phyloP scores from a whole-genome alignment of 139 green algal species.

The Picochlorum sp. region DNA sequence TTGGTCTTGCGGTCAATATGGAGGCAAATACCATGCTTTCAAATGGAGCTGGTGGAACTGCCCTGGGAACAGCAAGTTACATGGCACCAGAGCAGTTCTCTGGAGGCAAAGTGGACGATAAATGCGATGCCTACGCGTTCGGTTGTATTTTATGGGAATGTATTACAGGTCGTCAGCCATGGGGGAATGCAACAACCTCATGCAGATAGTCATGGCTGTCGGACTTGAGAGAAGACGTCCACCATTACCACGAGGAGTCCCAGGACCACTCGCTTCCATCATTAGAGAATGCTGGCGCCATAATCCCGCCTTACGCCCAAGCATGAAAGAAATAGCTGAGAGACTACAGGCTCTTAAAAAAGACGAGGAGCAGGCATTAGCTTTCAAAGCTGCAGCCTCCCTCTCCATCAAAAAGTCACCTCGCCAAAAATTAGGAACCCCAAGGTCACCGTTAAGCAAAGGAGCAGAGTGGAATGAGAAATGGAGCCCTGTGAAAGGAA shows the following conservation, averaged over 20 bases:
- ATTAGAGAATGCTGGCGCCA: slow-evolving; percentile 31
- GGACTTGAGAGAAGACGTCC: slow-evolving; percentile 16
- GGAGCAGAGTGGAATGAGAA: not conserved
- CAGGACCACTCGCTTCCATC: slow-evolving; percentile 10
- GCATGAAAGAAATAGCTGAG: slow-evolving; percentile 12
- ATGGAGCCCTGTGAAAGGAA: not conserved
- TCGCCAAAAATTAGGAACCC: too few relatives aligned
- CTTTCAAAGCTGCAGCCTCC: not conserved
- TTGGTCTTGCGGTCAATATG: slow-evolving; percentile 18
- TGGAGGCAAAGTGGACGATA: not conserved
- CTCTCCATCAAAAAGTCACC: not conserved
- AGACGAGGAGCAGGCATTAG: not conserved
- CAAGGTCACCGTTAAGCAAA: not conserved
- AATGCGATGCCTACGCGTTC: slow-evolving; percentile 18
- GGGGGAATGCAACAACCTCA: slow-evolving; percentile 25
- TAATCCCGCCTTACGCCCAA: slow-evolving; percentile 12
- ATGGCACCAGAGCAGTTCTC: slow-evolving; percentile 25
- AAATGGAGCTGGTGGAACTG: slow-evolving; percentile 2
- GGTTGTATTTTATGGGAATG: slow-evolving; percentile 14
- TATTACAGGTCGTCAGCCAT: slow-evolving; percentile 20
- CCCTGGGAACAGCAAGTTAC: slow-evolving; percentile 19
- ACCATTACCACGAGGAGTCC: slow-evolving; percentile 12
- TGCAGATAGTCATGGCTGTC: slow-evolving; percentile 33
- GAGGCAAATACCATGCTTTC: slow-evolving; percentile 14
- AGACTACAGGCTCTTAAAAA: slow-evolving; percentile 6